These are phyloP conservation scores for Rhodotorula taiwanensis DNA, from an alignment of 768 basidiomycete genomes.

Conservation along the genomic window DNA sequence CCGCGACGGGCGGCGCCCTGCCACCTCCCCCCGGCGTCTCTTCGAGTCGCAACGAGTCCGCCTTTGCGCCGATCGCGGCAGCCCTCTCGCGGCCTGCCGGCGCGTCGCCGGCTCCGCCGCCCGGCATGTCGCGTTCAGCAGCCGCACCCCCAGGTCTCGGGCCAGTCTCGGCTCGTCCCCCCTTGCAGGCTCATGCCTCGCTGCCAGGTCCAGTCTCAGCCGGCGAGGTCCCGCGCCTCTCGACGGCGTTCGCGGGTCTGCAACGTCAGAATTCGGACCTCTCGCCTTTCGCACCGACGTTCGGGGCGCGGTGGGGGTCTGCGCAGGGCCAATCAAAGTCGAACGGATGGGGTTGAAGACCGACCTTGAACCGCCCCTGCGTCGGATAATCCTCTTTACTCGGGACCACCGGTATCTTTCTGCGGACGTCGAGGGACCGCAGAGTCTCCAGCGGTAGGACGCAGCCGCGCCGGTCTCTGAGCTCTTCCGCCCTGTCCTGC, in stretches of 20 bases:
- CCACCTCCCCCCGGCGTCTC: neutral
- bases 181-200: neutral
- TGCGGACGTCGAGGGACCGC: too few species aligned
- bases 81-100: neutral
- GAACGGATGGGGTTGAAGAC: too few species aligned
- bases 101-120: too few species aligned
- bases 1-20: neutral
- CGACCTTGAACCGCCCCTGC: too few species aligned
- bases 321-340: neutral
- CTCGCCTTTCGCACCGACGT: neutral
- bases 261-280: neutral
- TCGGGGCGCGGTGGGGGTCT: neutral
- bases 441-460: too few species aligned
- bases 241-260: constrained; percentile 16
- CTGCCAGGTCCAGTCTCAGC: neutral
- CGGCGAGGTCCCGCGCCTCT: constrained; percentile 5
- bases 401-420: too few species aligned
- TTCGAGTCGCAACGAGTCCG: neutral
- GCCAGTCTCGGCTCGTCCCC: neutral
- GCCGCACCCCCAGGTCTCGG: neutral
- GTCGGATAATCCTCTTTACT: too few species aligned
- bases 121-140: too few species aligned
- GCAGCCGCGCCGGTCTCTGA: too few species aligned
- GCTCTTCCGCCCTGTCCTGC: too few species aligned
- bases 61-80: neutral